These are phyloP conservation scores for Aspergillus spinulosporus DNA, from an alignment of 2,329 filamentous ascomycete species.

Conservation along the genomic window DNA sequence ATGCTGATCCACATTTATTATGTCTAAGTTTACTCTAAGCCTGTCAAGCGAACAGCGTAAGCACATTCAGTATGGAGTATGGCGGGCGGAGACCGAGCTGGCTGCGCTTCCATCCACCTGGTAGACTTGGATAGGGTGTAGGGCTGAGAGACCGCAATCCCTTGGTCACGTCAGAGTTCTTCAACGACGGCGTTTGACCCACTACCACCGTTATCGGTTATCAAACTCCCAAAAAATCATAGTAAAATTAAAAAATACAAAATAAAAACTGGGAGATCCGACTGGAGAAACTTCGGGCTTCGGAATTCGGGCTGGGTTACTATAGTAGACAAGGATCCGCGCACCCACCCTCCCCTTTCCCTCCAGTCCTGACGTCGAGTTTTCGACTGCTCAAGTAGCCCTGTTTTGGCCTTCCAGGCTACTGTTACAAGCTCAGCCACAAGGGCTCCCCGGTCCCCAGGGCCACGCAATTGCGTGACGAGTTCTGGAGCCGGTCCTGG, in stretches of 20 bases:
- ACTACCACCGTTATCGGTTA: background rate
- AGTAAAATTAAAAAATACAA: background rate
- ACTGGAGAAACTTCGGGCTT: background rate
- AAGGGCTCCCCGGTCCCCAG: background rate
- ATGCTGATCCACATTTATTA: background rate
- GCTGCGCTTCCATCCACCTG: too few relatives aligned
- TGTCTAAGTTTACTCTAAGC: background rate
- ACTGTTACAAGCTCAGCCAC: background rate
- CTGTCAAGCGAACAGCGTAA: background rate
- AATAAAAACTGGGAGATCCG: background rate
- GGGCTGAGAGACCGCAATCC: background rate
- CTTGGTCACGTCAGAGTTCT: background rate
- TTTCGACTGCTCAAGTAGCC: background rate
- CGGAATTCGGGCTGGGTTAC: background rate
- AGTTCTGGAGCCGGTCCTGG: background rate
- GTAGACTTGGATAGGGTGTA: too few relatives aligned
- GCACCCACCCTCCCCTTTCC: background rate
- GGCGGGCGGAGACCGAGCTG: too few relatives aligned
- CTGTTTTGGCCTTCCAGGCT: background rate
- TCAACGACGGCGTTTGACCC: background rate
- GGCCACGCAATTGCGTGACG: conserved; percentile 5
- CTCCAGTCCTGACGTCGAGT: too few relatives aligned
- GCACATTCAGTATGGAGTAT: background rate
- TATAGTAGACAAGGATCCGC: background rate
- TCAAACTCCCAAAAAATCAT: background rate